phyloP scores from a whole-genome alignment of 2,329 filamentous ascomycete species.

The Aspergillus brunneoviolaceus region DNA sequence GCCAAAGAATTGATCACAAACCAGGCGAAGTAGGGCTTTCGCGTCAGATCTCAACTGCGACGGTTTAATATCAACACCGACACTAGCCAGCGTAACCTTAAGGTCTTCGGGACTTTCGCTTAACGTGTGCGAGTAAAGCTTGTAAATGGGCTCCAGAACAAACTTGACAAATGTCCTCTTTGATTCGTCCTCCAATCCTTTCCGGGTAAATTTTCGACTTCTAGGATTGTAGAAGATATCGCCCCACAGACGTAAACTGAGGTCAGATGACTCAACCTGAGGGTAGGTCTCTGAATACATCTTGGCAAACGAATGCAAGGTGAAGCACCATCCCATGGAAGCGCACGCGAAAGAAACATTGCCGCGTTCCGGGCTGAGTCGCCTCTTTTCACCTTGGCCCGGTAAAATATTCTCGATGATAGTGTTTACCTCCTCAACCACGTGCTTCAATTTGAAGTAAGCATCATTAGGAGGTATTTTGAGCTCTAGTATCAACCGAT shows the following conservation, averaged over 20 bases:
- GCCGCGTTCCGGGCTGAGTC: constrained; percentile 91
- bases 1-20: constrained; percentile 95
- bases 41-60: constrained; percentile 90
- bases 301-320: constrained; percentile 86
- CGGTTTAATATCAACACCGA: constrained; percentile 86
- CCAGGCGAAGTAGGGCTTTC: constrained; percentile 80
- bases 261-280: constrained; percentile 76
- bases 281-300: constrained; percentile 93
- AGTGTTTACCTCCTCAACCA: constrained; percentile 97
- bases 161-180: constrained; percentile 92
- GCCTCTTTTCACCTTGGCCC: constrained; percentile 71
- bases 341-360: constrained; percentile 97
- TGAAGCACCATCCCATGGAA: constrained; percentile 96
- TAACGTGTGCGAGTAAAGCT: constrained; percentile 92
- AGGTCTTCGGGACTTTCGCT: constrained; percentile 85
- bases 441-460: constrained; percentile 98
- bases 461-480: constrained; percentile 92
- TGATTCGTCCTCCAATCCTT: constrained; percentile 74
- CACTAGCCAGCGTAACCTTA: constrained; percentile 70
- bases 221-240: constrained; percentile 94
- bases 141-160: constrained; percentile 94
- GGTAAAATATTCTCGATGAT: constrained; percentile 86
- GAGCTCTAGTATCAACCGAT: constrained; percentile 87
- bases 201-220: constrained; percentile 88
- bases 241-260: constrained; percentile 85